Base-by-base conservation (phyloP, 495 filamentous ascomycete species). In the Sabuloglossum arenarium region DNA sequence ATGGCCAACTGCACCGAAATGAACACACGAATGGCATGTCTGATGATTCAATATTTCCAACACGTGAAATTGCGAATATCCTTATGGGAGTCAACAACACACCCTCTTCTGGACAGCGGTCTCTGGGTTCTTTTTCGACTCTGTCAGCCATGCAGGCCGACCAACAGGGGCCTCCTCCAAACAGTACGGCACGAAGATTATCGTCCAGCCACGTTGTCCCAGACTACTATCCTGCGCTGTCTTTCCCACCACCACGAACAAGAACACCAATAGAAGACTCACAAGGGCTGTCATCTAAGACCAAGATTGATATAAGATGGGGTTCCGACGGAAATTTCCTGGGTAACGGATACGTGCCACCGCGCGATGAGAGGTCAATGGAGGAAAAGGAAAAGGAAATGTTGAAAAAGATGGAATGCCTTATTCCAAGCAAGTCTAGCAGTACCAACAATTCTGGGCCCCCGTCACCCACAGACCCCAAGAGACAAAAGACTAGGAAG, bases 281-380 rank as follows among this genome's bases (percentile, higher is more conserved):
- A 28, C 23, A 47, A n/a, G 39, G 39, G 43, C 19, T 52, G 21
- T 10, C 43, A 21, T 37, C 42, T 57, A n/a, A 31, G 46, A 55
- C 21, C 1, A 28, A 49, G 24, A 43, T 57, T n/a, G 54, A 73
- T 28, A 62, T 83, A 27, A 76, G 75, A 19, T 86, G 77, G 73
- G 82, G 82, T 21, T 82, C 82, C 0, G 82, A 86, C 66, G 62
- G 71, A 5, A 73, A 70, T 53, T 86, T 86, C 58, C 71, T 69
- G 59, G 67, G 70, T 11, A 73, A 77, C 60, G 73, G 72, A 19
- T 86, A 78, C 60, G 65, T 77, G 16, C 71, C 76, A 8, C 70
- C 67, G 2, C 69, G 74, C 3, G 69, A 73, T 29, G 71, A 75
- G 54, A 75, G 78, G 14, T 74, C 76, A n/a, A 72, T 70, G 37